These are phyloP conservation scores for Pueraria montana DNA, from an alignment of 306 rosid species.

Conservation along the genomic window DNA sequence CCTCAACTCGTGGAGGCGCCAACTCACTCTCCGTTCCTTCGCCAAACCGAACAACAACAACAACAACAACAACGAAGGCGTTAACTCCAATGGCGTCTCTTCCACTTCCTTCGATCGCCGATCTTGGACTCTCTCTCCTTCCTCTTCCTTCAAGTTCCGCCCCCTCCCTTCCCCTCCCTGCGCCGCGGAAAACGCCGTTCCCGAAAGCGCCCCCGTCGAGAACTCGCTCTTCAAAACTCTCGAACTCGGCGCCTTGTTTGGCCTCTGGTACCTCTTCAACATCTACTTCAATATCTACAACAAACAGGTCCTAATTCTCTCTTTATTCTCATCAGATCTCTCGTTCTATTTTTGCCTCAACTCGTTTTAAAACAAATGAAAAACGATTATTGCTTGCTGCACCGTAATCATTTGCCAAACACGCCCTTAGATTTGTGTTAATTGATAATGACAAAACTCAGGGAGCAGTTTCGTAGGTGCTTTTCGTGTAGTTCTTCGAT, in stretches of 20 bases:
- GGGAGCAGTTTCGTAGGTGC: not conserved
- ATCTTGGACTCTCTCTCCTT: slow-evolving; percentile 71
- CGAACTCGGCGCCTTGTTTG: slow-evolving; percentile 83
- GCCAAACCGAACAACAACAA: slow-evolving; percentile 28
- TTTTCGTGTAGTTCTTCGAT: too few species aligned
- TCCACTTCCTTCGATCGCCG: slow-evolving; percentile 58
- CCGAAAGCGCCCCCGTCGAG: slow-evolving; percentile 56
- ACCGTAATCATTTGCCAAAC: not conserved
- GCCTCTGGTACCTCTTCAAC: slow-evolving; percentile 93
- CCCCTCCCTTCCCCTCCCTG: slow-evolving; percentile 64
- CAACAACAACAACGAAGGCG: slow-evolving; percentile 29
- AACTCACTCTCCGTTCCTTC: slow-evolving; percentile 27
- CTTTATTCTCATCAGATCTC: not conserved
- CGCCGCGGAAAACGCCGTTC: slow-evolving; percentile 62
- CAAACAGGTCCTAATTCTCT: slow-evolving; percentile 72
- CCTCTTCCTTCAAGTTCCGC: slow-evolving; percentile 70
- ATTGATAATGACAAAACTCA: not conserved
- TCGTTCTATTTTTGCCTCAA: not conserved
- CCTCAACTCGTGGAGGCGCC: not conserved
- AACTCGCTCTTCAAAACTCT: slow-evolving; percentile 61
- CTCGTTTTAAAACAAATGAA: not conserved
- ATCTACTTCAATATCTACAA: slow-evolving; percentile 96
- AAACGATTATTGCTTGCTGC: too few species aligned
- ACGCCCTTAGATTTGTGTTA: not conserved
- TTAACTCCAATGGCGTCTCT: slow-evolving; percentile 21